Percentiles rank a stretch among this genome's conserved stretches.
Evolutionary conservation across 768 basidiomycete genomes (phyloP).

Genomic region (Calvatia gigantea): DNA sequence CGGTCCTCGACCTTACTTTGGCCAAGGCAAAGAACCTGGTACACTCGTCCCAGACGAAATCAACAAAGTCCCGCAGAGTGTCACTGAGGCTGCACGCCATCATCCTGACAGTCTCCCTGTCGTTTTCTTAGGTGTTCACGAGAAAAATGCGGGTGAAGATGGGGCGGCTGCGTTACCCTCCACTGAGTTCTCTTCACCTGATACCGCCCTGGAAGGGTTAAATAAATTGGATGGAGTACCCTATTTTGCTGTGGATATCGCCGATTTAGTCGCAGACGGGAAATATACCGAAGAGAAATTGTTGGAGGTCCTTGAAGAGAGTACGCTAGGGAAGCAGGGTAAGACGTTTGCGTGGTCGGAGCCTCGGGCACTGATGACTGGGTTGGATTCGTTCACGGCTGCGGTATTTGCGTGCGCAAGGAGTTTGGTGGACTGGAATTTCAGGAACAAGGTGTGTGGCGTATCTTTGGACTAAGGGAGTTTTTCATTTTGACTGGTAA

Average conservation of each 20-base stretch:
- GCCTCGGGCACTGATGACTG: slow-evolving; percentile 52
- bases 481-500: background rate
- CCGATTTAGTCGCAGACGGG: slow-evolving; percentile 34
- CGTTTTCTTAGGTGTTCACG: slow-evolving; percentile 80
- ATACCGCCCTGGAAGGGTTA: slow-evolving; percentile 32
- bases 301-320: slow-evolving; percentile 36
- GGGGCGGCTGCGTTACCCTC: slow-evolving; percentile 55
- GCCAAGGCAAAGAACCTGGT: slow-evolving; percentile 55
- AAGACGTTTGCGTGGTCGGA: slow-evolving; percentile 57
- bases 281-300: slow-evolving; percentile 26
- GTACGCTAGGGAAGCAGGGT: slow-evolving; percentile 34
- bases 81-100: slow-evolving; percentile 56
- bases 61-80: slow-evolving; percentile 24
- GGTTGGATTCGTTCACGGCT: slow-evolving; percentile 62
- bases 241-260: slow-evolving; percentile 81
- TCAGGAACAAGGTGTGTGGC: slow-evolving; percentile 67
- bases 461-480: background rate
- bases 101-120: slow-evolving; percentile 44
- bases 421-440: slow-evolving; percentile 92
- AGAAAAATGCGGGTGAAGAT: slow-evolving; percentile 31
- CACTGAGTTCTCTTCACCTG: slow-evolving; percentile 58
- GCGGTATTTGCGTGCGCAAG: slow-evolving; percentile 76
- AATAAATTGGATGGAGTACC: slow-evolving; percentile 73
- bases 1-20: slow-evolving; percentile 66
- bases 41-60: slow-evolving; percentile 29